Evolutionary conservation across 331 rosid genomes (phyloP), one percentile per base, ranked within the genome.

Genomic region (Pyracantha coccinea): DNA sequence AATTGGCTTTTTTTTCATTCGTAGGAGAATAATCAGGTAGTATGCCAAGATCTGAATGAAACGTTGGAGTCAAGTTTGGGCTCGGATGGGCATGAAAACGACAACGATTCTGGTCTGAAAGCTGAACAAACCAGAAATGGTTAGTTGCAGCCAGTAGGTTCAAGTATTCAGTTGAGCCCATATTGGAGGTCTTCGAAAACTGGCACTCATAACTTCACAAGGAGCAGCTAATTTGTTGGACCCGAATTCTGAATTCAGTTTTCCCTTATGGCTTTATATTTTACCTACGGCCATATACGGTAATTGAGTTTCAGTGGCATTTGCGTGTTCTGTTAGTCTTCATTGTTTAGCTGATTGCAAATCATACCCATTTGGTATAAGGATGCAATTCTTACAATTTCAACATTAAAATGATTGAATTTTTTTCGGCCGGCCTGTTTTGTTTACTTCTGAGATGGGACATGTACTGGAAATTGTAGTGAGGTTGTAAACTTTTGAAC

Each of bases 11-110:
- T 66, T 4, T 75, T 78, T 80, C 78, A 72, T 65, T 85, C 79
- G 60, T 91, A 85, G 95, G 91, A 85, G 52, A 86, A 86, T 58
- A 84, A 78, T 78, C 89, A 85, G 72, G 84, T 77, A 64, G 93
- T 88, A 31, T 88, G 99, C 55, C 99, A 95, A 87, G 99, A 95
- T 88, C 88, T 95, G 83, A 95, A 92, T 25, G 96, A 92, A 78
- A 93, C 96, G 45, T 78, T 92, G 87, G 97, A 95, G 81, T 88
- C 92, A 74, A 87, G 99, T 83, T 83, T 95, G 89, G 96, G 96
- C 64, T 85, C 90, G 86, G 90, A 90, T 54, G 90, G 86, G 21
- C 90, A 84, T 66, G 93, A 89, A 5, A 86, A 84, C 3, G 90
- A 86, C 20, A 82, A 53, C 29, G 86, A 88, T 66, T 75, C 88